Evolutionary conservation across 768 basidiomycete genomes (phyloP).

Genomic region (Chiua virens): DNA sequence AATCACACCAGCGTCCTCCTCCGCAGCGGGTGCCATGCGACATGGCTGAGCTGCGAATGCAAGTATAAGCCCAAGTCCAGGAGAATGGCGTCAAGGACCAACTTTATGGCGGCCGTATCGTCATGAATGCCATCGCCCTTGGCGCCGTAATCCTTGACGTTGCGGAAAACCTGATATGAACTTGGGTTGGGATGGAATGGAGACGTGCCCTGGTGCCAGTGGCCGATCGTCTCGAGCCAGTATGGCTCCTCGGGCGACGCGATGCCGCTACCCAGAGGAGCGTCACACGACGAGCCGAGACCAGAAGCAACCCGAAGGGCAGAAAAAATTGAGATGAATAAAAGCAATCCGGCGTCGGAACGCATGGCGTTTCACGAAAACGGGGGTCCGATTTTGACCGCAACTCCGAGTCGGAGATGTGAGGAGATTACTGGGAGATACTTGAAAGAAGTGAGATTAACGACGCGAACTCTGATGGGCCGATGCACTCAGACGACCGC

Average conservation of each 20-base stretch:
- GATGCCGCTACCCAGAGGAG: constrained; percentile 46
- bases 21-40: constrained; percentile 62
- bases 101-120: constrained; percentile 77
- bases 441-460: too few species aligned
- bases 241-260: constrained; percentile 47
- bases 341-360: background rate
- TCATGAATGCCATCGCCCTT: constrained; percentile 66
- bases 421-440: too few species aligned
- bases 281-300: constrained; percentile 46
- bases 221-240: constrained; percentile 70
- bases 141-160: constrained; percentile 64
- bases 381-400: background rate
- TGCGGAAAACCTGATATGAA: constrained; percentile 70
- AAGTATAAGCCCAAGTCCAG: constrained; percentile 4
- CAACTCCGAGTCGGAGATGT: too few species aligned
- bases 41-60: constrained; percentile 54
- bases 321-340: constrained; percentile 13
- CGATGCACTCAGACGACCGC: too few species aligned
- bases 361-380: constrained; percentile 6
- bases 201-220: constrained; percentile 67
- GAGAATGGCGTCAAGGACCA: background rate
- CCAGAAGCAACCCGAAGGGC: constrained; percentile 17
- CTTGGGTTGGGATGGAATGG: constrained; percentile 55
- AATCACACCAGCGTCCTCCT: constrained; percentile 41
- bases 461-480: too few species aligned